These are phyloP conservation scores for Aspergillus affinis DNA, from an alignment of 495 filamentous ascomycete species.

Conservation along the genomic window DNA sequence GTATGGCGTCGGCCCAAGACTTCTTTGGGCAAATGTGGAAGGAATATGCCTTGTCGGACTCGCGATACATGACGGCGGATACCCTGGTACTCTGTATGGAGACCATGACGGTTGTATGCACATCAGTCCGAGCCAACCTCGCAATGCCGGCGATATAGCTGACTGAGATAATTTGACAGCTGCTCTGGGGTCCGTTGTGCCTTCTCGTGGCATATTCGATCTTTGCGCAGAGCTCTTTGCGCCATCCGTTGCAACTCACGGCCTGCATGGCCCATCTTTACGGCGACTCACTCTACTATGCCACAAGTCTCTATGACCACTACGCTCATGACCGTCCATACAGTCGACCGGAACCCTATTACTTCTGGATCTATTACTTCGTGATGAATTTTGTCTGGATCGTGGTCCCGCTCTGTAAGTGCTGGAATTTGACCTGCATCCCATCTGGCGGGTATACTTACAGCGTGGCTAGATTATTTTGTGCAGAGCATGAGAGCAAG, in stretches of 20 bases:
- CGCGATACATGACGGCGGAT: conserved; percentile 76
- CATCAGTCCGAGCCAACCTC: neutral
- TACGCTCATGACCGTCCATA: conserved; percentile 56
- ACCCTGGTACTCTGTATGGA: conserved; percentile 83
- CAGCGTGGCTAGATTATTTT: conserved; percentile 47
- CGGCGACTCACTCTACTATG: conserved; percentile 82
- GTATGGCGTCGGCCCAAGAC: conserved; percentile 57
- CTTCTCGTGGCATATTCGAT: conserved; percentile 64
- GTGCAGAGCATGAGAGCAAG: conserved; percentile 48
- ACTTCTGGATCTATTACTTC: conserved; percentile 88
- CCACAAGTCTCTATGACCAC: conserved; percentile 71
- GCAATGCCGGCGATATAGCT: neutral
- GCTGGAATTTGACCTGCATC: neutral
- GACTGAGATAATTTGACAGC: conserved; percentile 31
- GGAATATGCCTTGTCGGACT: conserved; percentile 82
- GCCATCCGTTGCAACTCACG: conserved; percentile 70
- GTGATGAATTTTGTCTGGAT: conserved; percentile 88
- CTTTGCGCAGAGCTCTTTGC: conserved; percentile 54
- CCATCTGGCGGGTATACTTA: conserved; percentile 25
- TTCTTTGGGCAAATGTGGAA: conserved; percentile 84
- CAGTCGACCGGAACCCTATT: conserved; percentile 73
- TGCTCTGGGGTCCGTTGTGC: conserved; percentile 80
- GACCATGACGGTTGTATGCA: conserved; percentile 71
- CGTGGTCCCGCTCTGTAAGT: conserved; percentile 64
- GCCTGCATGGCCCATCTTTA: conserved; percentile 82